Conservation (phyloP, 106 monocot species). For the Acorus calamus region DNA sequence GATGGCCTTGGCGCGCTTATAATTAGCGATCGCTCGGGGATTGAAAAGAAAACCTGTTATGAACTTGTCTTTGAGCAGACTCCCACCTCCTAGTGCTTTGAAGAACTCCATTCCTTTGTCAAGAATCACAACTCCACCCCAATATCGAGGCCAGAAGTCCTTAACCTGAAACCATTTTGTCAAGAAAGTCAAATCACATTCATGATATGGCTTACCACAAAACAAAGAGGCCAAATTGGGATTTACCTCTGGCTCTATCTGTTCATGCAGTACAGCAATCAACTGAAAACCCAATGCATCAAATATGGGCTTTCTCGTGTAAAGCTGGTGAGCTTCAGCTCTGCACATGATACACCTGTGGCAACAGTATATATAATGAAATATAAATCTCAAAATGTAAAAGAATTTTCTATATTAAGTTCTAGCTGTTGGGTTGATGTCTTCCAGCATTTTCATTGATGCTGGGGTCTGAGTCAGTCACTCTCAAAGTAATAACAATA, state of each 20-base stretch:
- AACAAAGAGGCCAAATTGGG: too few species aligned
- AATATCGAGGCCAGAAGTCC: conserved; percentile 37
- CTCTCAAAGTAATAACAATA: too few species aligned
- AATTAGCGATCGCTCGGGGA: conserved; percentile 17
- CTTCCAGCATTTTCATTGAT: too few species aligned
- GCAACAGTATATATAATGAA: too few species aligned
- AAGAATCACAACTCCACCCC: conserved; percentile 34
- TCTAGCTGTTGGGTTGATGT: too few species aligned
- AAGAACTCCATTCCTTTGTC: conserved; percentile 25
- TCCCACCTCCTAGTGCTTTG: conserved; percentile 32
- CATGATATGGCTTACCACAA: too few species aligned
- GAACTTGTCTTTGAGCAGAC: conserved; percentile 23
- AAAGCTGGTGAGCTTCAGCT: conserved; percentile 37
- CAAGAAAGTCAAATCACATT: too few species aligned
- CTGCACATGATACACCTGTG: conserved; percentile 36
- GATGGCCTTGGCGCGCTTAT: conserved; percentile 18
- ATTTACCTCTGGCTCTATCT: conserved; percentile 27
- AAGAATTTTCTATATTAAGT: too few species aligned
- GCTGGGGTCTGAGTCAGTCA: too few species aligned
- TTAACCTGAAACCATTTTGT: conserved; percentile 12
- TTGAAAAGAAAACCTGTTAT: conserved; percentile 28
- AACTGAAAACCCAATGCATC: conserved; percentile 34
- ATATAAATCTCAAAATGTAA: too few species aligned
- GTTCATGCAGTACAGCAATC: conserved; percentile 32
- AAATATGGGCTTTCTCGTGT: conserved; percentile 33